Base-by-base conservation (phyloP, 2,329 filamentous ascomycete species). In the Fusarium fracticaudum region DNA sequence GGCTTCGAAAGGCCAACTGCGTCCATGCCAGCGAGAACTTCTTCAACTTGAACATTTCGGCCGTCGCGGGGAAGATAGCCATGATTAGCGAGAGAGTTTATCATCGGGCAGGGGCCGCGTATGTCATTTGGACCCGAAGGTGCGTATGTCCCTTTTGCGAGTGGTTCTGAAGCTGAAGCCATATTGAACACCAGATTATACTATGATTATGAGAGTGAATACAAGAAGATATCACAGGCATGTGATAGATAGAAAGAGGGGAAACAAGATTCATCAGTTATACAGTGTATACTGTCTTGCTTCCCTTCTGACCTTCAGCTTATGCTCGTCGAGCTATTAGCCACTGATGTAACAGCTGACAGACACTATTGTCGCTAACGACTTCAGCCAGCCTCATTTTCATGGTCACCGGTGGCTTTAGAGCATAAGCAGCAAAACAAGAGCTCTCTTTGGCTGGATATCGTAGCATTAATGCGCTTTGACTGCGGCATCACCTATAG, bases 1-100 rank as follows among this genome's bases (percentile, higher is more conserved):
- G 53, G 61, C n/a, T 71, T 66, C n/a, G 72, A 74, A 29, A 77
- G 55, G 17, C 76, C 76, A 31, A 73, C 37, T n/a, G 65, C 37
- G 18, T 70, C 55, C 67, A 77, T 58, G 10, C 60, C 76, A 5
- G 64, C 67, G 20, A 69, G 67, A 26, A 78, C 44, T 40, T 78
- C 70, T 20, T 71, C 67, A 5, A 70, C 44, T 7, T 61, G 67
- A 13, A 72, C 71, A 37, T 72, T 76, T 48, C 73, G 67, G 6
- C 76, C 76, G 44, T 78, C 65, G 12, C 76, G 67, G 18, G 73
- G 73, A 11, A 78, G 67, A 60, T 78, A 78, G 26, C 76, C 76
- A 54, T 78, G 76, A 57, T 78, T 78, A 43, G 76, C 76, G 18
- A 78, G 76, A 18, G 47, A 61, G 29, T 78, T 78, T 35, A 77